Conservation (phyloP, 2,329 filamentous ascomycete species). For the Onygenales sp. region DNA sequence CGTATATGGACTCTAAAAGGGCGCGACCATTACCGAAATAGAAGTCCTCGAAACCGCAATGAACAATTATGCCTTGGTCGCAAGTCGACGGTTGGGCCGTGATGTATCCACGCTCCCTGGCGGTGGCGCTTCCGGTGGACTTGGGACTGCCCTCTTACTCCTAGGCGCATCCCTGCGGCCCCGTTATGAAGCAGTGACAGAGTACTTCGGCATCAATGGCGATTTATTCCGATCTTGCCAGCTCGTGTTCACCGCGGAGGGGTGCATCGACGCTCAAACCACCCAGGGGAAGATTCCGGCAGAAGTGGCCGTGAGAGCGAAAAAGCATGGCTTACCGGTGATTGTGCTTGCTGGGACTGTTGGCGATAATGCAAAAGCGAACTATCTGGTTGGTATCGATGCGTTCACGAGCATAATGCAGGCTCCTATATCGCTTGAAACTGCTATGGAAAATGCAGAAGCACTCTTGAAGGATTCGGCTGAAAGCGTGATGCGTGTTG, state of each 20-base stretch:
- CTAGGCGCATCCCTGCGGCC: slow-evolving; percentile 39
- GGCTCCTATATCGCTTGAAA: slow-evolving; percentile 18
- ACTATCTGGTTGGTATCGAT: slow-evolving; percentile 27
- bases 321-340: slow-evolving; percentile 37
- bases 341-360: slow-evolving; percentile 36
- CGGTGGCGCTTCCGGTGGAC: slow-evolving; percentile 43
- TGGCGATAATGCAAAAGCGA: slow-evolving; percentile 25
- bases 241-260: slow-evolving; percentile 45
- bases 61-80: slow-evolving; percentile 32
- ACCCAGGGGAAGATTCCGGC: slow-evolving; percentile 45
- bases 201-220: slow-evolving; percentile 39
- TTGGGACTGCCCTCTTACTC: slow-evolving; percentile 43
- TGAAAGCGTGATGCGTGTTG: slow-evolving; percentile 22
- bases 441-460: slow-evolving; percentile 19
- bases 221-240: slow-evolving; percentile 39
- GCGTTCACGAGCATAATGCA: slow-evolving; percentile 23
- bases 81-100: slow-evolving; percentile 23
- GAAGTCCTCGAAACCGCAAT: slow-evolving; percentile 35
- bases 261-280: slow-evolving; percentile 44
- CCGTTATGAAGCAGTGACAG: slow-evolving; percentile 41
- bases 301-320: slow-evolving; percentile 42
- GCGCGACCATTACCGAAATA: slow-evolving; percentile 36
- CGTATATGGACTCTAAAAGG: slow-evolving; percentile 45
- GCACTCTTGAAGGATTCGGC: slow-evolving; percentile 19
- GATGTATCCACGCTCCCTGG: slow-evolving; percentile 34